Percentiles rank a stretch among this genome's conserved stretches.
Evolutionary conservation across 2,329 filamentous ascomycete species (phyloP).

Genomic region (Paramyrothecium roridum): DNA sequence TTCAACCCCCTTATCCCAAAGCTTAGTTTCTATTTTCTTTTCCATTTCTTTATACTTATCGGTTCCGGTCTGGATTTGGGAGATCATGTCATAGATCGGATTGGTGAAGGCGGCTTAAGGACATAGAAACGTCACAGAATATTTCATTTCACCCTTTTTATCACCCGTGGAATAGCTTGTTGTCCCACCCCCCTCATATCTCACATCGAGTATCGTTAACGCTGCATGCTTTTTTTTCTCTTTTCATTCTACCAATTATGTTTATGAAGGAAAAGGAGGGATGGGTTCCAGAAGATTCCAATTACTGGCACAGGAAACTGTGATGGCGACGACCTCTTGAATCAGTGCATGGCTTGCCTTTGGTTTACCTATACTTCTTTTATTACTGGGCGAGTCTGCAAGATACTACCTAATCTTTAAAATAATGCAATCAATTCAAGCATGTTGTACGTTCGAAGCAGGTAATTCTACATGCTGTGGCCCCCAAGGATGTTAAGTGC

Average conservation of each 20-base stretch:
- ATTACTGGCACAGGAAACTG: not conserved
- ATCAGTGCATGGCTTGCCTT: not conserved
- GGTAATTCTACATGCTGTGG: too few species aligned
- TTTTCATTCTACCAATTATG: not conserved
- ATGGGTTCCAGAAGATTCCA: not conserved
- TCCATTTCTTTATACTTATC: not conserved
- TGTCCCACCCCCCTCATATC: not conserved
- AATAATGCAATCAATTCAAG: not conserved
- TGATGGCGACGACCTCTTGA: not conserved
- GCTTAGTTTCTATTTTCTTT: not conserved
- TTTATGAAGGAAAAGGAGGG: not conserved
- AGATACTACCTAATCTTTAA: not conserved
- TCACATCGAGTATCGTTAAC: not conserved
- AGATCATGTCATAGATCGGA: not conserved
- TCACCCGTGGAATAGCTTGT: not conserved
- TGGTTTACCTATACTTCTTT: not conserved
- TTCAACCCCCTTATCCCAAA: not conserved
- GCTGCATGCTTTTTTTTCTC: not conserved
- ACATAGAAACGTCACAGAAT: not conserved
- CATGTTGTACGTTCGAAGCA: too few species aligned
- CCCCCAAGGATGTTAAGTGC: too few species aligned
- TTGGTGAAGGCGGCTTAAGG: not conserved
- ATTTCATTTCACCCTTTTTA: not conserved
- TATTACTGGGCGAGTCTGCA: not conserved
- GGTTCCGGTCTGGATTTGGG: not conserved